These are phyloP conservation scores for Leptographium wingfieldii DNA, from an alignment of 2,329 filamentous ascomycete species.

Conservation along the genomic window DNA sequence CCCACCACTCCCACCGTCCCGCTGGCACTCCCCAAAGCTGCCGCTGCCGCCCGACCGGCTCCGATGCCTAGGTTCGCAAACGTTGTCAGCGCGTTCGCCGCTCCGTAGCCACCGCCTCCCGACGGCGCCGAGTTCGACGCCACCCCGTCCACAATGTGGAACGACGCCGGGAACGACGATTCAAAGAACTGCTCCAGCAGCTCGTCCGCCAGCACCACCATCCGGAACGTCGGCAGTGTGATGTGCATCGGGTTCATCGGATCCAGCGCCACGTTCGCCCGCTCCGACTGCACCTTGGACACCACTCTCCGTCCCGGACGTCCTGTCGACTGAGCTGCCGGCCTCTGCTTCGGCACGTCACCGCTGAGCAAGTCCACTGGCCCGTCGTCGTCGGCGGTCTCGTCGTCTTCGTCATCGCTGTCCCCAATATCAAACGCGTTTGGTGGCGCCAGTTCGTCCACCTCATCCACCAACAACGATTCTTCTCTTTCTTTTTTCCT, in stretches of 20 bases:
- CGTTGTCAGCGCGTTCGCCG: constrained; percentile 27
- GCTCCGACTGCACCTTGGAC: constrained; percentile 56
- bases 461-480: constrained; percentile 12
- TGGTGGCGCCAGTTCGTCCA: constrained; percentile 20
- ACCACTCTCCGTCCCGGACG: constrained; percentile 15
- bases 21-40: constrained; percentile 14
- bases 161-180: constrained; percentile 83
- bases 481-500: too few species aligned
- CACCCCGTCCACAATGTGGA: constrained; percentile 64
- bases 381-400: constrained; percentile 19
- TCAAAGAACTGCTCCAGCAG: constrained; percentile 96
- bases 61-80: constrained; percentile 22
- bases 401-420: constrained; percentile 42
- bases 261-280: constrained; percentile 77
- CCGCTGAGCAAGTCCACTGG: neutral
- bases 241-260: constrained; percentile 90
- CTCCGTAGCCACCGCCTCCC: constrained; percentile 30
- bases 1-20: constrained; percentile 16
- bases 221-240: constrained; percentile 92
- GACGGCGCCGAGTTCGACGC: constrained; percentile 22
- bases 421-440: constrained; percentile 64
- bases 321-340: neutral
- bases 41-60: constrained; percentile 29
- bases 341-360: neutral
- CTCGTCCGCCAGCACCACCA: constrained; percentile 95